Conservation (phyloP, 208 protist species). For the Angomonas deanei region DNA sequence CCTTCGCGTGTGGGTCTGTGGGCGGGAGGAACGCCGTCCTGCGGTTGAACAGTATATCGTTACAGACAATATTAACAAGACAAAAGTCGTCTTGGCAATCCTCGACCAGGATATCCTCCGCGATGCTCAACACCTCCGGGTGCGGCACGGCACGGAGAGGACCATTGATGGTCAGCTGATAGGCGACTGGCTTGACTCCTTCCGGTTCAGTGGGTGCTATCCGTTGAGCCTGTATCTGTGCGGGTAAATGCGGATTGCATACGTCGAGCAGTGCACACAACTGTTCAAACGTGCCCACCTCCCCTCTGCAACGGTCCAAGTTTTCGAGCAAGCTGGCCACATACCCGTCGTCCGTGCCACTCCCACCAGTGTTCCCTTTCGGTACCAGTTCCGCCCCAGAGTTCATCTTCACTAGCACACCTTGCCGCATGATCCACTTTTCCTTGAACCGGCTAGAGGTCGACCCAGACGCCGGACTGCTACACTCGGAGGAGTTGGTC, state of each 20-base stretch:
- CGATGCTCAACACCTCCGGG: conserved; percentile 28
- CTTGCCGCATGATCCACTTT: conserved; percentile 45
- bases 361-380: background rate
- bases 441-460: background rate
- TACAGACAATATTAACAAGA: conserved; percentile 36
- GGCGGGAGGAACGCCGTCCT: background rate
- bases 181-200: conserved; percentile 6
- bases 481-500: background rate
- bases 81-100: conserved; percentile 39
- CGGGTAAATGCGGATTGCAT: conserved; percentile 32
- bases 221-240: conserved; percentile 39
- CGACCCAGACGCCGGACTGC: background rate
- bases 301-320: conserved; percentile 23
- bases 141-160: conserved; percentile 29
- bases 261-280: conserved; percentile 23
- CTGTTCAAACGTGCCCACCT: conserved; percentile 31
- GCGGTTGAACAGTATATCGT: conserved; percentile 29
- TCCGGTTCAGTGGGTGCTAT: background rate
- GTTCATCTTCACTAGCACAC: conserved; percentile 17
- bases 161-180: conserved; percentile 38
- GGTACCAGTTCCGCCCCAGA: background rate
- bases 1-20: background rate
- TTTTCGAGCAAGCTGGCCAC: background rate
- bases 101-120: conserved; percentile 72
- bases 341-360: background rate